A percentile compares a stretch with the other conserved stretches of the same genome.
Evolutionary conservation across 2,329 filamentous ascomycete species (phyloP).

Genomic region (Davidsoniella neocaledoniae): DNA sequence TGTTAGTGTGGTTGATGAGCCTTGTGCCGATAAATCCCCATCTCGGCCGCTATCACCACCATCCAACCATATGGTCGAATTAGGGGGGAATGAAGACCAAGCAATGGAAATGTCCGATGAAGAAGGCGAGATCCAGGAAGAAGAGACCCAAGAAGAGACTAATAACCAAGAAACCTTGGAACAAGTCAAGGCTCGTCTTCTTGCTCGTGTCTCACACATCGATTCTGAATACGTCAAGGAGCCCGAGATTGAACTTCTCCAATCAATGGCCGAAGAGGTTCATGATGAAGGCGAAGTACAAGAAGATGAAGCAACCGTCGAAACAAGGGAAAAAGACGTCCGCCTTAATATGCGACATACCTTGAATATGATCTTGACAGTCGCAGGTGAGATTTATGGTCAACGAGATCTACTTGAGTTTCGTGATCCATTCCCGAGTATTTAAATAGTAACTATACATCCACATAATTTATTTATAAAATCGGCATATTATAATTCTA

Average conservation of each 20-base stretch:
- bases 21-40: background rate
- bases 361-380: slow-evolving; percentile 78
- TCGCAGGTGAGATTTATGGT: slow-evolving; percentile 77
- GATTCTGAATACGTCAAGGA: slow-evolving; percentile 15
- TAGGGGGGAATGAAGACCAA: slow-evolving; percentile 15
- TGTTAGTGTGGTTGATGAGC: background rate
- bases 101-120: slow-evolving; percentile 29
- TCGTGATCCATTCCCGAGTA: slow-evolving; percentile 41
- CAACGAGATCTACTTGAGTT: slow-evolving; percentile 72
- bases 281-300: slow-evolving; percentile 18
- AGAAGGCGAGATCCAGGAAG: slow-evolving; percentile 21
- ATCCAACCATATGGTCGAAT: background rate
- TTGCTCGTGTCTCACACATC: slow-evolving; percentile 25
- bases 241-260: slow-evolving; percentile 18
- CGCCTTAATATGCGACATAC: slow-evolving; percentile 47
- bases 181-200: slow-evolving; percentile 30
- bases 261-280: slow-evolving; percentile 2
- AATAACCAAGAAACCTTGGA: slow-evolving; percentile 23
- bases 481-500: no score
- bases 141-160: slow-evolving; percentile 1
- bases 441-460: slow-evolving; percentile 17
- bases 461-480: background rate
- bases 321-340: slow-evolving; percentile 19
- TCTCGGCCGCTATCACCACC: background rate
- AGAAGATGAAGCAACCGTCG: slow-evolving; percentile 14